Conservation (phyloP, 2,329 filamentous ascomycete genomes). For the Arthroderma sp. region DNA sequence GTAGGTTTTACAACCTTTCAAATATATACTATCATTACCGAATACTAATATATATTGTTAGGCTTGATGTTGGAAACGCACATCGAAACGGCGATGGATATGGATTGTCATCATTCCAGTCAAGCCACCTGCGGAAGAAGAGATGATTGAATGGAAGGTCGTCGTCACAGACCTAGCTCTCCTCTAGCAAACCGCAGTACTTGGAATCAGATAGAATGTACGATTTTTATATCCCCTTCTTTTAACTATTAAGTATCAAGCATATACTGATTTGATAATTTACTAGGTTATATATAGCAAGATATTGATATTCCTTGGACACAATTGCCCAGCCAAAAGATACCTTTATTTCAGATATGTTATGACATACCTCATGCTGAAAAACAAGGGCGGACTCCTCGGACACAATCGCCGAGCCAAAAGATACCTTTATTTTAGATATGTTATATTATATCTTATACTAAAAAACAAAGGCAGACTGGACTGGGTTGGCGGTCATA, state of each 20-base stretch:
- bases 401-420: constrained; percentile 14
- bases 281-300: constrained; percentile 15
- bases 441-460: constrained; percentile 15
- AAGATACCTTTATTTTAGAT: constrained; percentile 18
- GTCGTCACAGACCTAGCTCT: constrained; percentile 11
- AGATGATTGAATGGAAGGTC: constrained; percentile 12
- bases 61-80: constrained; percentile 8
- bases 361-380: constrained; percentile 14
- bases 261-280: constrained; percentile 2
- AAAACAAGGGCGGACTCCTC: constrained; percentile 11
- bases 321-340: constrained; percentile 14
- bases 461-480: constrained; percentile 11
- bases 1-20: constrained; percentile 6
- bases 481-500: no score
- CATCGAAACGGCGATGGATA: constrained; percentile 11
- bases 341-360: constrained; percentile 19
- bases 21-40: neutral
- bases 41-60: constrained; percentile 5
- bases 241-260: constrained; percentile 6
- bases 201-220: constrained; percentile 5
- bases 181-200: constrained; percentile 1
- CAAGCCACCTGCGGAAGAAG: constrained; percentile 2
- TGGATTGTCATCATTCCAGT: constrained; percentile 15
- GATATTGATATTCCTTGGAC: constrained; percentile 12
- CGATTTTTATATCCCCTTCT: neutral